A percentile compares a stretch with the other conserved stretches of the same genome.
These are phyloP conservation scores for Aureobasidium lini DNA, from an alignment of 2,329 filamentous ascomycete genomes.

Conservation along the genomic window DNA sequence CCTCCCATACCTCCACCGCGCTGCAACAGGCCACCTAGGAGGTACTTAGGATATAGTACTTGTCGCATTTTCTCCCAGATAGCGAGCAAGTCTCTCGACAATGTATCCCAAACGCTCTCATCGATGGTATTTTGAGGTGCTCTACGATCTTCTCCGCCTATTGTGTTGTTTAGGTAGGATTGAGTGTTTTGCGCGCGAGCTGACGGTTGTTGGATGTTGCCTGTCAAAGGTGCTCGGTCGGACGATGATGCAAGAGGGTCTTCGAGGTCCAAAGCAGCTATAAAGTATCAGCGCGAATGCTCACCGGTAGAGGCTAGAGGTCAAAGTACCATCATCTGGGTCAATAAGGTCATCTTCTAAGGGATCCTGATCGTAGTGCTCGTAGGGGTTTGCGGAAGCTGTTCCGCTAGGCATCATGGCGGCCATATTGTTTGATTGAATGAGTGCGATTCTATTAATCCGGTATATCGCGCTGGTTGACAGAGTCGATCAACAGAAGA, in stretches of 20 bases:
- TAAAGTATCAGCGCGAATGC: background rate
- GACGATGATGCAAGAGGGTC: conserved; percentile 67
- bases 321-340: conserved; percentile 41
- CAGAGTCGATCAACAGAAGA: background rate
- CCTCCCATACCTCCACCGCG: conserved; percentile 50
- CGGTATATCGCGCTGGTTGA: background rate
- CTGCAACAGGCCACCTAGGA: conserved; percentile 62
- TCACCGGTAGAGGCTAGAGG: no score
- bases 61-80: conserved; percentile 98
- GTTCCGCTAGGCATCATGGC: conserved; percentile 39
- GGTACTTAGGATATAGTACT: conserved; percentile 91
- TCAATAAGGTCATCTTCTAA: conserved; percentile 46
- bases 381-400: conserved; percentile 28
- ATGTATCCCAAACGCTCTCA: conserved; percentile 94
- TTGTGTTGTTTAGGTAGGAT: conserved; percentile 77
- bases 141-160: conserved; percentile 85
- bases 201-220: conserved; percentile 61
- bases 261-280: conserved; percentile 68
- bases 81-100: conserved; percentile 81
- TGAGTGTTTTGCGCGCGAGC: conserved; percentile 56
- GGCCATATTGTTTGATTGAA: conserved; percentile 28
- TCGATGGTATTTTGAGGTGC: conserved; percentile 92
- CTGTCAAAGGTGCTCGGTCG: conserved; percentile 71
- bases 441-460: background rate
- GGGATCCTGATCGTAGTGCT: conserved; percentile 38